These are phyloP conservation scores for Sarcocystis neurona DNA, from an alignment of 169 alveolate genomes.

Conservation along the genomic window DNA sequence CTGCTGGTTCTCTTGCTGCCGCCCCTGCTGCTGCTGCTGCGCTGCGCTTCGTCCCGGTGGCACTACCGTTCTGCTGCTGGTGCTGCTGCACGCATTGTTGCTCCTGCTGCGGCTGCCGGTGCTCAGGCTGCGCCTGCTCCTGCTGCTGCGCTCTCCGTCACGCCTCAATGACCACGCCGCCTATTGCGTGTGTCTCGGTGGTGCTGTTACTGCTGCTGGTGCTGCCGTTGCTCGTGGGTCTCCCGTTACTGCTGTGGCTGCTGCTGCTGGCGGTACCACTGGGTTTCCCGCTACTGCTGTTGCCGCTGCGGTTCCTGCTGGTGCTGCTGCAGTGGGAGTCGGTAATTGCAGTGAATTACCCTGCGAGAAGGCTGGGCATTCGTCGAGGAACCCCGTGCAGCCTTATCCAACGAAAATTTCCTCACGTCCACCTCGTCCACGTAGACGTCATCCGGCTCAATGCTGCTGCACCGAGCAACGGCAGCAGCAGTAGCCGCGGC, in stretches of 20 bases:
- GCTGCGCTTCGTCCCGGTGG: too few relatives aligned
- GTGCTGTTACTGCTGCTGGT: not conserved
- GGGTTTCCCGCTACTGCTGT: too few relatives aligned
- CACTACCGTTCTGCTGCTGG: too few relatives aligned
- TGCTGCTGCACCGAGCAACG: not conserved
- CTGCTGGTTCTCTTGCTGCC: not conserved
- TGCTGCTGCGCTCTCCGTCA: not conserved
- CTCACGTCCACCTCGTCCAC: conserved; percentile 48
- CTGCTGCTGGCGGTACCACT: too few relatives aligned
- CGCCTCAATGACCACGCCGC: not conserved
- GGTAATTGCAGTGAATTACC: conserved; percentile 60
- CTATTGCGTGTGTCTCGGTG: not conserved
- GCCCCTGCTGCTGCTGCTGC: too few relatives aligned
- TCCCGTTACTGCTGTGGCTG: not conserved
- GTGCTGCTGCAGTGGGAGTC: conserved; percentile 61
- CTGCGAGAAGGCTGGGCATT: conserved; percentile 53
- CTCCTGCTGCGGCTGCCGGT: conserved; percentile 6
- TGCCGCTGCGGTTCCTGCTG: too few relatives aligned
- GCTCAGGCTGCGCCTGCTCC: conserved; percentile 1
- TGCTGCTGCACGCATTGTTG: too few relatives aligned
- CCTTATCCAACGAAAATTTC: conserved; percentile 7
- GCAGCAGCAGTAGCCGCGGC: not conserved
- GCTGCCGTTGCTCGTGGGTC: not conserved
- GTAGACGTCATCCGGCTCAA: conserved; percentile 19
- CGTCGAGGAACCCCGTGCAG: conserved; percentile 28